Conservation (phyloP, 2,329 filamentous ascomycete species). For the Diaporthe velutina region DNA sequence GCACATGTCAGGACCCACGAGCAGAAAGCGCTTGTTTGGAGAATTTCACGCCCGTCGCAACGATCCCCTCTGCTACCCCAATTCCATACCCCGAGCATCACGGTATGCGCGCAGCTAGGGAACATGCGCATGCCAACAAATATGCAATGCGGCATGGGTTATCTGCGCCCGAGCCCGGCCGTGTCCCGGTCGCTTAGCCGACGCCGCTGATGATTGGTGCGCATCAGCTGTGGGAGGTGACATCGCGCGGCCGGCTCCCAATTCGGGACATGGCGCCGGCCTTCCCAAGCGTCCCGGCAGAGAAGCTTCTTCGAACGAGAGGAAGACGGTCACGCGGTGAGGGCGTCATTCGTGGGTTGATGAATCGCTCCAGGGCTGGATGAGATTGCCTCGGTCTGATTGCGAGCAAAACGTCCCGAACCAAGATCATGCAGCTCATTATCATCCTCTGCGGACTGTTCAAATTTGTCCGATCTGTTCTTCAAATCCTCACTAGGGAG, state of each 20-base stretch:
- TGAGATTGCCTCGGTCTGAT: conserved; percentile 13
- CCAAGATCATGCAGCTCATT: conserved; percentile 3
- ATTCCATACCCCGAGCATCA: conserved; percentile 28
- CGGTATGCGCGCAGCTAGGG: not conserved
- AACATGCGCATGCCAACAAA: conserved; percentile 7
- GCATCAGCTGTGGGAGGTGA: conserved; percentile 31
- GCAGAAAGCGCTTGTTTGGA: not conserved
- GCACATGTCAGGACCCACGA: conserved; percentile 6
- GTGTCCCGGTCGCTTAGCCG: conserved; percentile 1
- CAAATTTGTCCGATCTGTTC: not conserved
- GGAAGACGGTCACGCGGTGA: conserved; percentile 8
- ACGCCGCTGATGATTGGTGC: conserved; percentile 38
- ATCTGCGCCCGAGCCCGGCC: conserved; percentile 32
- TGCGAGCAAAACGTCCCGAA: not conserved
- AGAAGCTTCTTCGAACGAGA: not conserved
- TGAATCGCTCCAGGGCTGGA: not conserved
- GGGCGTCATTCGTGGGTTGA: conserved; percentile 13
- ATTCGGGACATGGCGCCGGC: not conserved
- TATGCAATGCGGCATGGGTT: conserved; percentile 27
- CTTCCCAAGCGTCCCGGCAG: not conserved
- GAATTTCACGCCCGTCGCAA: not conserved
- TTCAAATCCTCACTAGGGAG: not conserved
- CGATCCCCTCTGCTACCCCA: conserved; percentile 31
- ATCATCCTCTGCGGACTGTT: not conserved
- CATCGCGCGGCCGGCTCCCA: conserved; percentile 14